phyloP scores from a whole-genome alignment of 257 asterid species.

The Echites panduratus region DNA sequence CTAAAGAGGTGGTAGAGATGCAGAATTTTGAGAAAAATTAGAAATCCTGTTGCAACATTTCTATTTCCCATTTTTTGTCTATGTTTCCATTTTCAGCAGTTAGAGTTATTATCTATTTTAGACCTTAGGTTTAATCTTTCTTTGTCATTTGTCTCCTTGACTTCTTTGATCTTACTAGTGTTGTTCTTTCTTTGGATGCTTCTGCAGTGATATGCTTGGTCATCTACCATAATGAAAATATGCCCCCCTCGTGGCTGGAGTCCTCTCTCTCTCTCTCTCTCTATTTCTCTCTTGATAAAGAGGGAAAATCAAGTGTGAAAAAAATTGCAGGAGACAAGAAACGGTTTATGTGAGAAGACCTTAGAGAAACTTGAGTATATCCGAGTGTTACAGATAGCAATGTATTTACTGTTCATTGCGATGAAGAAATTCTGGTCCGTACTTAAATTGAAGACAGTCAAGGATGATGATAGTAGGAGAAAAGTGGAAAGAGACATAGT shows the following conservation, averaged over 20 bases:
- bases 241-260: slow-evolving; percentile 35
- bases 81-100: too few relatives aligned
- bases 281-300: slow-evolving; percentile 14
- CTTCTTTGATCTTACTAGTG: slow-evolving; percentile 4
- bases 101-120: too few relatives aligned
- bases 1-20: too few relatives aligned
- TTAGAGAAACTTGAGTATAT: slow-evolving; percentile 31
- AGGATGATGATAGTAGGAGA: slow-evolving; percentile 27
- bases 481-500: slow-evolving; percentile 29
- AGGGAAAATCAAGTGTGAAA: slow-evolving; percentile 35
- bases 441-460: slow-evolving; percentile 31
- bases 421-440: slow-evolving; percentile 40
- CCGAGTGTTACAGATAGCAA: slow-evolving; percentile 33
- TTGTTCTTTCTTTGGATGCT: slow-evolving; percentile 18
- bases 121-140: neutral
- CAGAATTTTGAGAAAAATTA: too few relatives aligned
- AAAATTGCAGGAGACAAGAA: slow-evolving; percentile 32
- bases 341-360: slow-evolving; percentile 32
- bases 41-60: too few relatives aligned
- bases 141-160: too few relatives aligned
- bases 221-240: slow-evolving; percentile 37
- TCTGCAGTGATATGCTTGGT: slow-evolving; percentile 34
- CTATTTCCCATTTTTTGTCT: too few relatives aligned
- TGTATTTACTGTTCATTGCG: slow-evolving; percentile 48
- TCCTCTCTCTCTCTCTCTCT: slow-evolving; percentile 21